Evolutionary conservation across 371 early-diverging fungal species (phyloP), one percentile per base, ranked within the genome.

Genomic region (Haplosporangium sp.): DNA sequence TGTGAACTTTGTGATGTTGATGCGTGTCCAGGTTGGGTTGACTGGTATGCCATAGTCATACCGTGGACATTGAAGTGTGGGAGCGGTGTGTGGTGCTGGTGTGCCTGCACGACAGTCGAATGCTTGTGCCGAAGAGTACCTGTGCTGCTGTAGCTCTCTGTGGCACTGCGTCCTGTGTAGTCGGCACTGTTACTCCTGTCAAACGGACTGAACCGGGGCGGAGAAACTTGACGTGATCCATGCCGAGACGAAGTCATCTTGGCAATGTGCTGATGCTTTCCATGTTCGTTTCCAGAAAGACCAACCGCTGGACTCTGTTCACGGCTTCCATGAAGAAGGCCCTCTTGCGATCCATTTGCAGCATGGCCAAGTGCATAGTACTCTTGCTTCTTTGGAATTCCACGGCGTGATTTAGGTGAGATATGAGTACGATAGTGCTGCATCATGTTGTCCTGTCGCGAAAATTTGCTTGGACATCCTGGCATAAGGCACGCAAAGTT

Each of bases 401-500:
- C 83, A 50, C 91, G 86, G 53, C 91, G 85, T 42, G 91, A 90
- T 80, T 90, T 91, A 20, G 92, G 86, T 21, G 92, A 92, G 86
- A 91, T 86, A 68, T 94, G 95, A 21, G 93, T 93, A 10, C 93
- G 90, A 74, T 92, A 93, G 65, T 95, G 95, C 69, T 95, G 95
- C 91, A 93, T 92, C 94, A 94, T 95, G 67, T 95, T 94, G 80
- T 94, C 95, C 64, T 93, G 93, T 52, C 98, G 88, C 52, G 95
- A 93, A 80, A 97, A 96, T 47, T 88, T 86, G 69, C 93, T 93
- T 47, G 88, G 84, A 73, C 98, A 97, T 6, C 89, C 91, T 21
- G 90, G 88, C 76, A 89, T 86, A 20, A 92, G 74, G 73, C 98
- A 97, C 29, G 89, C 84, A 75, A 93, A 96, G 60, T 95, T 96